A percentile compares a stretch with the other conserved stretches of the same genome.
Conservation (phyloP, 495 filamentous ascomycete species). For the Viridothelium virens region DNA sequence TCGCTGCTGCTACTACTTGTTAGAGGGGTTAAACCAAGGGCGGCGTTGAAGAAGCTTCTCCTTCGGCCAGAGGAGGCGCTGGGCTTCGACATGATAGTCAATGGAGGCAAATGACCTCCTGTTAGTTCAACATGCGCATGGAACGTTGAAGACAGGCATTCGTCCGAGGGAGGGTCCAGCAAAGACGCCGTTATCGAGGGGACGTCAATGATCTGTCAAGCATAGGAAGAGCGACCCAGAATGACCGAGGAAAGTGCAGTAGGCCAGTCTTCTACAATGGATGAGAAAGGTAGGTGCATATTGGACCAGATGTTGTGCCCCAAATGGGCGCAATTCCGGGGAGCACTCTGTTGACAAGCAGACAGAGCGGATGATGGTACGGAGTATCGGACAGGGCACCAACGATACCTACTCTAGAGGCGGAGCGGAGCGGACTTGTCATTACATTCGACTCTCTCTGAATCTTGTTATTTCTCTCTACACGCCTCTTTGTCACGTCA, state of each 20-base stretch:
- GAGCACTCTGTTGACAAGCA: not conserved
- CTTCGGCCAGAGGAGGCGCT: not conserved
- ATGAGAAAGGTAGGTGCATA: not conserved
- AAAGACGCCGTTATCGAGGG: constrained; percentile 1
- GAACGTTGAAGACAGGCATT: not conserved
- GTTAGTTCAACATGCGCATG: not conserved
- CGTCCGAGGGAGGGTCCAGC: not conserved
- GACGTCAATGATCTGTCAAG: not conserved
- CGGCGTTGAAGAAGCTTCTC: constrained; percentile 6
- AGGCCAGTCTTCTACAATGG: not conserved
- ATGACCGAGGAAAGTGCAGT: not conserved
- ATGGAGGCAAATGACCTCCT: not conserved
- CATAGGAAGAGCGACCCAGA: not conserved
- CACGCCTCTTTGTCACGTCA: not conserved
- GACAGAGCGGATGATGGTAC: not conserved
- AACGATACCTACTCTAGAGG: not conserved
- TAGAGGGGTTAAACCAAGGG: not conserved
- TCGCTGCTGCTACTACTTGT: not conserved
- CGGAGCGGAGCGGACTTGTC: constrained; percentile 1
- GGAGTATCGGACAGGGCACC: not conserved
- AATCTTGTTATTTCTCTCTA: not conserved
- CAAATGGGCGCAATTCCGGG: not conserved
- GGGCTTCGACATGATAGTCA: not conserved
- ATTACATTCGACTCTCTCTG: not conserved
- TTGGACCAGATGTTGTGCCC: not conserved